These are phyloP conservation scores for Clitopilus hobsonii DNA, from an alignment of 768 basidiomycete species.

Conservation along the genomic window DNA sequence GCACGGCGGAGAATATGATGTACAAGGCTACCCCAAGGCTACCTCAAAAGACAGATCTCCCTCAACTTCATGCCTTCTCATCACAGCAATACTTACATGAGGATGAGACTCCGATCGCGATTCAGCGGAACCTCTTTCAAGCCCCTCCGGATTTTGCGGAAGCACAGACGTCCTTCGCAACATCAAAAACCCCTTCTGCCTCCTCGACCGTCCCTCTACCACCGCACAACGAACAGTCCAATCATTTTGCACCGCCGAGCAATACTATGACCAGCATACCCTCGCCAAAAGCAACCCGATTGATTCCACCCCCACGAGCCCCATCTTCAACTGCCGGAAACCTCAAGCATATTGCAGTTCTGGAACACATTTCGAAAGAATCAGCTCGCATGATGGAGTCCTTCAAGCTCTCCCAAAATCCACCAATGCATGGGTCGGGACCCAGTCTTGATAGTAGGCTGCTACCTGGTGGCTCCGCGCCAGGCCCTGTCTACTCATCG, in stretches of 20 bases:
- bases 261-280: too few relatives aligned
- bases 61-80: neutral
- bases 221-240: neutral
- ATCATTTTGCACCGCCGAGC: constrained; percentile 13
- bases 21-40: neutral
- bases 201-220: neutral
- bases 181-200: neutral
- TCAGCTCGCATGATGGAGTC: constrained; percentile 51
- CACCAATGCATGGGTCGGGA: constrained; percentile 4
- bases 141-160: too few relatives aligned
- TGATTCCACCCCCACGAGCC: constrained; percentile 31
- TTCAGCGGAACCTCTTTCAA: too few relatives aligned
- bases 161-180: too few relatives aligned
- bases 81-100: too few relatives aligned
- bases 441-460: neutral
- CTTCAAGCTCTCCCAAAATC: neutral
- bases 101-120: too few relatives aligned
- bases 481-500: neutral
- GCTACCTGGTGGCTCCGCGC: too few relatives aligned
- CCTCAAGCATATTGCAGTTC: constrained; percentile 64
- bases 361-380: constrained; percentile 71
- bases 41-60: neutral
- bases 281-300: constrained; percentile 29
- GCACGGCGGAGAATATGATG: neutral
- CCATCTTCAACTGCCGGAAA: constrained; percentile 50